Conservation (phyloP, 2,329 filamentous ascomycete genomes). For the Drechslerella coelobrocha region DNA sequence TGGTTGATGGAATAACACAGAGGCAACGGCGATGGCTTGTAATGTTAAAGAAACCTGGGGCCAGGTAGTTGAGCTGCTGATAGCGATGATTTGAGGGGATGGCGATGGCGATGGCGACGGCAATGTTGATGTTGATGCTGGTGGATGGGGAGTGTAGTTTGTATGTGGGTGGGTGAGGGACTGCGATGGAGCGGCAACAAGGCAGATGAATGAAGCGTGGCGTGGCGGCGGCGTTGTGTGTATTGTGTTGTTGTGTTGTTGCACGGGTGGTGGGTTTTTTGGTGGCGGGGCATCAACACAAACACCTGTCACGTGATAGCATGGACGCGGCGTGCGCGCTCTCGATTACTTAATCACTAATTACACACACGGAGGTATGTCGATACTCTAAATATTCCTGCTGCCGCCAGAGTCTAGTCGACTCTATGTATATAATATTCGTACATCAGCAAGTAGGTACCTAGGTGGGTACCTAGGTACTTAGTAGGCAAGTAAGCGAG, state of each 20-base stretch:
- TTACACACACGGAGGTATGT: too few species aligned
- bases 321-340: not conserved
- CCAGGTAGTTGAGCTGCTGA: constrained; percentile 1
- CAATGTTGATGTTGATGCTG: not conserved
- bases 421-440: too few species aligned
- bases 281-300: too few species aligned
- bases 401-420: too few species aligned
- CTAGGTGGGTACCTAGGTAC: too few species aligned
- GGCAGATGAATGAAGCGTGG: not conserved
- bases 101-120: constrained; percentile 14
- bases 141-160: not conserved
- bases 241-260: not conserved
- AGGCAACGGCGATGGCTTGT: not conserved
- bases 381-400: too few species aligned
- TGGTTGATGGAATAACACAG: not conserved
- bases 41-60: not conserved
- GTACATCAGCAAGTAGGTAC: too few species aligned
- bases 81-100: not conserved
- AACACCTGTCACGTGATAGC: too few species aligned
- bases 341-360: too few species aligned
- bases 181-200: not conserved
- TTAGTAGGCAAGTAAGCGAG: too few species aligned
- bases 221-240: not conserved
- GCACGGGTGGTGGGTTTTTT: not conserved
- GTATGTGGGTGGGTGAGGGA: not conserved